A percentile compares a stretch with the other conserved stretches of the same genome.
Conservation (phyloP, 164 flowering plant genomes). For the Taxillus chinensis region DNA sequence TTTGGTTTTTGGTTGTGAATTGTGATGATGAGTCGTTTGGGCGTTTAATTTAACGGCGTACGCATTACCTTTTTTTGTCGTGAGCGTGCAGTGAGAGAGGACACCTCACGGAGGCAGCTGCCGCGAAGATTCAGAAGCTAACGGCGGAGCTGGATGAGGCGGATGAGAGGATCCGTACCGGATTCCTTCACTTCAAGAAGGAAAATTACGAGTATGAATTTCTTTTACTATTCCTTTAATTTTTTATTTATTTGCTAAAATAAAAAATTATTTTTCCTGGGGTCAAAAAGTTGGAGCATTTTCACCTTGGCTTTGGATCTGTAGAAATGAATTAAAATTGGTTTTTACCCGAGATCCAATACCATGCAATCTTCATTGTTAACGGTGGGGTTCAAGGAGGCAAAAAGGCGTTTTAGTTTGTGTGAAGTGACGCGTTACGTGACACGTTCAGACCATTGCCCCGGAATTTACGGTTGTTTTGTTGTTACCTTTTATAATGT, state of each 20-base stretch:
- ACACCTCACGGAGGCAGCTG: constrained; percentile 32
- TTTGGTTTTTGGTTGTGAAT: background rate
- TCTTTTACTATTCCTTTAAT: background rate
- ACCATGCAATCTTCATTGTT: background rate
- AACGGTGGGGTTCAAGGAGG: too few relatives aligned
- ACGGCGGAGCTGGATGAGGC: constrained; percentile 52
- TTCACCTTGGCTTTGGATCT: too few relatives aligned
- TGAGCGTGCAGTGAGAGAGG: constrained; percentile 29
- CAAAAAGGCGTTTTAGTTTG: too few relatives aligned
- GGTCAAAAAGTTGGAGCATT: too few relatives aligned
- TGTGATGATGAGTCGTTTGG: background rate
- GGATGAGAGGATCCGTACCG: constrained; percentile 35
- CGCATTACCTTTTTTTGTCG: background rate
- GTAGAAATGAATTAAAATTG: too few relatives aligned
- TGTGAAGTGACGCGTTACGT: too few relatives aligned
- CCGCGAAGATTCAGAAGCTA: constrained; percentile 41
- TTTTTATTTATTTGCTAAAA: background rate
- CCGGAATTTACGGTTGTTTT: too few relatives aligned
- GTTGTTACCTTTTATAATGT: too few relatives aligned
- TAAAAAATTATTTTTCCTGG: background rate
- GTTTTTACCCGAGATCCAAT: background rate
- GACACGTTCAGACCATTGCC: too few relatives aligned
- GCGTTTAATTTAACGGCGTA: background rate
- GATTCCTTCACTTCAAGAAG: constrained; percentile 44
- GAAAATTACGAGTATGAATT: constrained; percentile 42